Evolutionary conservation across 2,329 filamentous ascomycete species (phyloP).

Genomic region (Septoria petroselini): DNA sequence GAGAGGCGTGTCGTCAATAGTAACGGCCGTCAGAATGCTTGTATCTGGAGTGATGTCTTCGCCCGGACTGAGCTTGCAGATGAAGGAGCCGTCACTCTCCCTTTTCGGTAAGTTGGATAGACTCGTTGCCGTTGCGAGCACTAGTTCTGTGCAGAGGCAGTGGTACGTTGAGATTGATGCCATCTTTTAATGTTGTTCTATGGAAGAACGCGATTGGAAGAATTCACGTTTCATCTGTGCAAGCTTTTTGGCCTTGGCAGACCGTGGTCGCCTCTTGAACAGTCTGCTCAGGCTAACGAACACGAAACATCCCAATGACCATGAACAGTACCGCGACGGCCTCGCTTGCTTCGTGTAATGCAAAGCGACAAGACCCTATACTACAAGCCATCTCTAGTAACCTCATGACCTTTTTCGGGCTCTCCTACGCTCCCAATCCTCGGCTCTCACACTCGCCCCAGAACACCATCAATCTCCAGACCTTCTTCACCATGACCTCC

Average conservation of each 20-base stretch:
- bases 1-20: constrained; percentile 16
- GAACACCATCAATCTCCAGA: constrained; percentile 58
- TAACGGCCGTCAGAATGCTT: constrained; percentile 23
- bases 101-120: constrained; percentile 55
- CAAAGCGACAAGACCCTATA: too few relatives aligned
- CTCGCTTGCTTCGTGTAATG: too few relatives aligned
- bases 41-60: constrained; percentile 21
- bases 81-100: constrained; percentile 53
- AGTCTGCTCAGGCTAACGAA: too few relatives aligned
- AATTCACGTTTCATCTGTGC: too few relatives aligned
- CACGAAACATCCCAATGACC: too few relatives aligned
- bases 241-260: too few relatives aligned
- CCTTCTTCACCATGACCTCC: constrained; percentile 88
- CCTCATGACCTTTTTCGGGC: too few relatives aligned
- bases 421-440: constrained; percentile 7
- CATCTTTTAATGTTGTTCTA: constrained; percentile 10
- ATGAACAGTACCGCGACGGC: too few relatives aligned
- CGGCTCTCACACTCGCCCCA: constrained; percentile 26
- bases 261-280: too few relatives aligned
- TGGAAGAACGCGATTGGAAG: too few relatives aligned
- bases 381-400: too few relatives aligned
- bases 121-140: constrained; percentile 56
- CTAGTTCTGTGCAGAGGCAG: constrained; percentile 65
- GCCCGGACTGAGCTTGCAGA: constrained; percentile 51
- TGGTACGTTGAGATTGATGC: constrained; percentile 48